Evolutionary conservation across 2,329 filamentous ascomycete genomes (phyloP), one percentile per base, ranked within the genome.

Genomic region (Cladosporium sp.): DNA sequence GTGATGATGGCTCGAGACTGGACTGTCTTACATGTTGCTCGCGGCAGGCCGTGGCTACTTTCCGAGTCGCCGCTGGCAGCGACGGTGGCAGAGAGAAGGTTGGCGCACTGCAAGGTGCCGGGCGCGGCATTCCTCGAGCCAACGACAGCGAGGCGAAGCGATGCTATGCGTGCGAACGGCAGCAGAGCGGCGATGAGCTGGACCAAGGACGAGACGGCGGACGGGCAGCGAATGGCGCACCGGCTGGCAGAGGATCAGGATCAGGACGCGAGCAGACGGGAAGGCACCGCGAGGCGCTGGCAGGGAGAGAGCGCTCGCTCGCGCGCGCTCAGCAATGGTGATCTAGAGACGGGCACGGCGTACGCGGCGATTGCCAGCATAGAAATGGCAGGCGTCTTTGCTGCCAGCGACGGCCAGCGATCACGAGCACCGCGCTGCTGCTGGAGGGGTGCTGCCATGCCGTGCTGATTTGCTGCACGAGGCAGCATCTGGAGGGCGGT

Each of bases 101-200:
- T 42, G 54, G 35, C 45, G 44, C 47, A 40, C 47, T 34, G 44
- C 54, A 40, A 57, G 47, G 28, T 50, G 47, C 47, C 44, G 44
- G 25, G 47, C 44, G 54, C 54, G 54, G 54, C 47, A 50, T 57
- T 36, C 35, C 47, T 57, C 34, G n/a, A 40, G 44, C 35, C 47
- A 44, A 57, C 34, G 36, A 22, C 2, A 25, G 25, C n/a, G 44
- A 20, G 28, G 17, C 3, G 24, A 48, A 32, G 45, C 25, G 45
- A 35, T 35, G n/a, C 42, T 22, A 20, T 45, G 24, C 42, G 24
- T 48, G 17, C 3, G 42, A 28, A 13, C 22, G 17, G 45, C 13
- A 28, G 42, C 10, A 24, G 42, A 45, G 45, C 45, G 19, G 24
- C 19, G 25, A 25, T 48, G 45, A 28, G 45, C 45, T 48, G 45